Evolutionary conservation across 371 early-diverging fungal species (phyloP).

Genomic region (Mucor mucedo): DNA sequence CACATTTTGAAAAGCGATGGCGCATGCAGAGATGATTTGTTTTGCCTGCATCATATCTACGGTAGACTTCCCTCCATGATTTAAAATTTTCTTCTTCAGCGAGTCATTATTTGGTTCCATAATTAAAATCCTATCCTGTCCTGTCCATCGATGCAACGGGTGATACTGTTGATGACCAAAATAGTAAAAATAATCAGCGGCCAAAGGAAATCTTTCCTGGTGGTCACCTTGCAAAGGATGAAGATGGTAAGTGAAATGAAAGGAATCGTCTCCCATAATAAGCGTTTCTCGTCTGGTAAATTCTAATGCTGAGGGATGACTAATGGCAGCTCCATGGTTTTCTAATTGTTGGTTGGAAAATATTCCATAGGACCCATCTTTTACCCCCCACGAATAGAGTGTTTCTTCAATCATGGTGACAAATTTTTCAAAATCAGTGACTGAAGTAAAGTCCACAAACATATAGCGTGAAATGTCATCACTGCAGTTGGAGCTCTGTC

Average conservation of each 20-base stretch:
- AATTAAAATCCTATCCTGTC: constrained; percentile 52
- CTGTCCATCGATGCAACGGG: constrained; percentile 70
- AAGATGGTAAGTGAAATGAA: constrained; percentile 45
- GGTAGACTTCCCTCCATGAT: constrained; percentile 27
- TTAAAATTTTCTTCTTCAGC: constrained; percentile 39
- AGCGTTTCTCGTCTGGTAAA: constrained; percentile 41
- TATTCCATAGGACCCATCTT: constrained; percentile 53
- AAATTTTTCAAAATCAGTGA: constrained; percentile 68
- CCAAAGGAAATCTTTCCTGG: constrained; percentile 14
- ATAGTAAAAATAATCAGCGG: constrained; percentile 30
- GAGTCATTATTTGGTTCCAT: constrained; percentile 45
- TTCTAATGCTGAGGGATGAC: constrained; percentile 20
- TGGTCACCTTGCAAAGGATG: neutral
- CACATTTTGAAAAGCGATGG: constrained; percentile 75
- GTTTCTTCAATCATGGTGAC: constrained; percentile 61
- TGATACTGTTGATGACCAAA: constrained; percentile 42
- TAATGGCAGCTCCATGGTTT: constrained; percentile 25
- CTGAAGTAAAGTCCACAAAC: constrained; percentile 77
- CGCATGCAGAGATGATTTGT: constrained; percentile 70
- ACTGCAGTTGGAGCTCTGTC: constrained; percentile 28
- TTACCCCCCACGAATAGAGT: constrained; percentile 59
- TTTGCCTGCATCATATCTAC: constrained; percentile 71
- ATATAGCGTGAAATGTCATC: constrained; percentile 55
- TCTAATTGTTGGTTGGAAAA: constrained; percentile 44
- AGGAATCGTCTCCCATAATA: constrained; percentile 48